Evolutionary conservation across 1,284 basidiomycete species (phyloP), one percentile per base, ranked within the genome.

Genomic region (Ustilago vetiveriae): DNA sequence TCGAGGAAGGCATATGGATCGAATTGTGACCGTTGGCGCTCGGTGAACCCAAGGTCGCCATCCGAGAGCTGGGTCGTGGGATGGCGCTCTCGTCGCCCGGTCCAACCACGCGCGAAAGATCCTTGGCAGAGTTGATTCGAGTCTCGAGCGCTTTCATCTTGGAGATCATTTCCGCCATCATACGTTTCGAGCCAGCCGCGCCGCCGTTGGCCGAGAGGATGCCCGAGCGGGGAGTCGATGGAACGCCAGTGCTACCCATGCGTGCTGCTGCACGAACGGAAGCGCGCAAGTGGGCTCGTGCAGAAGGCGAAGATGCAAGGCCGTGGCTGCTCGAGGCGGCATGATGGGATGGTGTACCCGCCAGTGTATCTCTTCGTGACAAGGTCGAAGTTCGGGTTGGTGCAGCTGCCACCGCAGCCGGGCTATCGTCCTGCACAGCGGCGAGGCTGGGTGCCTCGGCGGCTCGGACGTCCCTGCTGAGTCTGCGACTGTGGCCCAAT

Each of bases 101-200:
- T 21, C 56, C 58, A 3, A 66, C 55, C 7, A 63, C 51, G 4
- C 54, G 40, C 6, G 58, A 62, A 2, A 72, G 37, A 27, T 65
- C 64, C 50, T 69, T 62, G 17, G 74, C 76, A 16, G 52, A 60
- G 43, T 73, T 72, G 63, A 81, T 66, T 14, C 75, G 72, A 13
- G 58, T 52, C 48, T 79, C 74, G 37, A 81, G 71, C 48, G 73
- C 73, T 38, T 73, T 68, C 77, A 81, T 75, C 49, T 76, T 72
- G 42, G 54, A 51, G 8, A 74, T 66, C 68, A 81, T 69, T 10
- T 66, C 74, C 29, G 73, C 68, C 47, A 78, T 73, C 56, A 74
- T 78, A 11, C 52, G 42, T 36, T 58, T 66, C 19, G 43, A 65
- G 10, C 57, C 53, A 8, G 64, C 41, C 16, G 50, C 42, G 19